Evolutionary conservation across 371 early-diverging fungal genomes (phyloP).

Genomic region (Actinomortierella wolfii): DNA sequence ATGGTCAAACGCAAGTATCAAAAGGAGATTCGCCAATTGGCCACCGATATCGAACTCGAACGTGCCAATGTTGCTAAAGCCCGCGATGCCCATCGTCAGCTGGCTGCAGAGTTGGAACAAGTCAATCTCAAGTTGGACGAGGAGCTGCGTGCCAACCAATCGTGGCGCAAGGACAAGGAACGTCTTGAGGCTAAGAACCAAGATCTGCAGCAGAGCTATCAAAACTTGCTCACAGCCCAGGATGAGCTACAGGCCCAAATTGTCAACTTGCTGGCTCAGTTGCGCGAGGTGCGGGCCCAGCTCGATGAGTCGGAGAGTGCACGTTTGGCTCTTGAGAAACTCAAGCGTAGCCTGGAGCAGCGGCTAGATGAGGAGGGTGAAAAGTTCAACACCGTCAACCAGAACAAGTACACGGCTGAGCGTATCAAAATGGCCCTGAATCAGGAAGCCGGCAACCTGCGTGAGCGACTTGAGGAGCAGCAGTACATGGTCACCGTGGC

Average conservation of each 20-base stretch:
- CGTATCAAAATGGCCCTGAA: conserved; percentile 58
- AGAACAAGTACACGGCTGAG: conserved; percentile 66
- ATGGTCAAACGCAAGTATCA: conserved; percentile 72
- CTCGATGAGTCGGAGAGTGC: conserved; percentile 73
- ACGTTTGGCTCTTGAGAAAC: conserved; percentile 59
- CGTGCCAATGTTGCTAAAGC: conserved; percentile 62
- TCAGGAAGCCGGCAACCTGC: conserved; percentile 58
- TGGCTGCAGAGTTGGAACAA: conserved; percentile 60
- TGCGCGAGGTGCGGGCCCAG: conserved; percentile 55
- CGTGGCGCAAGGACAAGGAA: conserved; percentile 74
- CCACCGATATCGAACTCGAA: conserved; percentile 76
- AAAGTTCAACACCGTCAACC: conserved; percentile 64
- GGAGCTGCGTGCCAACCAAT: conserved; percentile 53
- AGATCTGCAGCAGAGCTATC: conserved; percentile 59
- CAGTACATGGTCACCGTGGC: conserved; percentile 57
- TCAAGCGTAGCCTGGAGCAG: conserved; percentile 69
- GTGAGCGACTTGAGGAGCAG: conserved; percentile 74
- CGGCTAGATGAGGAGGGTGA: conserved; percentile 77
- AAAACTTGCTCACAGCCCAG: conserved; percentile 48
- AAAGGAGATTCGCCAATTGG: conserved; percentile 74
- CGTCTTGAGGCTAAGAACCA: conserved; percentile 58
- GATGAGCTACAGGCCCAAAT: conserved; percentile 62
- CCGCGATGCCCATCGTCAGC: conserved; percentile 64
- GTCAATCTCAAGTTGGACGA: conserved; percentile 56
- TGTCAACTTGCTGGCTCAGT: conserved; percentile 47